These are phyloP conservation scores for Fusarium nelsonii DNA, from an alignment of 2,329 filamentous ascomycete species.

Conservation along the genomic window DNA sequence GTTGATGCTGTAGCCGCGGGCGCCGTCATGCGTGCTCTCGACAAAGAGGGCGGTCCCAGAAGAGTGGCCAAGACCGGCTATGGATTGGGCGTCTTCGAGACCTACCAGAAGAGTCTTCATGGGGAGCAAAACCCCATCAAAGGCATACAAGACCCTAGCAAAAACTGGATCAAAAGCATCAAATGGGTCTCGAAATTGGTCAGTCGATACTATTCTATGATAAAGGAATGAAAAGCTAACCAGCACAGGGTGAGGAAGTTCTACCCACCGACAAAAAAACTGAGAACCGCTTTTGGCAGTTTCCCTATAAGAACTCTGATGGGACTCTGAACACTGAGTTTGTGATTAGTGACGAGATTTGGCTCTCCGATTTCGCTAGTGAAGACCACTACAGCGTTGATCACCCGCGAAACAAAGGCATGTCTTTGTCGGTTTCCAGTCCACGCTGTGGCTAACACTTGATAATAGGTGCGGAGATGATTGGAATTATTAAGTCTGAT, in stretches of 20 bases:
- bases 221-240: neutral
- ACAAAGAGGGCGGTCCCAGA: slow-evolving; percentile 1
- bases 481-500: neutral
- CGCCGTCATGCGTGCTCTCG: neutral
- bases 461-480: neutral
- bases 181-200: neutral
- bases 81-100: neutral
- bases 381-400: neutral
- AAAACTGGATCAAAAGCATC: neutral
- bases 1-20: slow-evolving; percentile 9
- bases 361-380: neutral
- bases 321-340: neutral
- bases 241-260: neutral
- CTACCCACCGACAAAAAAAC: too few relatives aligned
- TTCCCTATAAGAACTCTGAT: neutral
- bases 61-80: slow-evolving; percentile 3
- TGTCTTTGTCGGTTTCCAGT: neutral
- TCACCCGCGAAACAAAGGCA: neutral
- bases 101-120: neutral
- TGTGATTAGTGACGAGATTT: neutral
- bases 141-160: accelerated
- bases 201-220: neutral
- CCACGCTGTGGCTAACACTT: neutral
- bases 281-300: neutral
- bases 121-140: accelerated